phyloP scores from a whole-genome alignment of 2,329 filamentous ascomycete genomes.

The Curvularia eragrostidis region DNA sequence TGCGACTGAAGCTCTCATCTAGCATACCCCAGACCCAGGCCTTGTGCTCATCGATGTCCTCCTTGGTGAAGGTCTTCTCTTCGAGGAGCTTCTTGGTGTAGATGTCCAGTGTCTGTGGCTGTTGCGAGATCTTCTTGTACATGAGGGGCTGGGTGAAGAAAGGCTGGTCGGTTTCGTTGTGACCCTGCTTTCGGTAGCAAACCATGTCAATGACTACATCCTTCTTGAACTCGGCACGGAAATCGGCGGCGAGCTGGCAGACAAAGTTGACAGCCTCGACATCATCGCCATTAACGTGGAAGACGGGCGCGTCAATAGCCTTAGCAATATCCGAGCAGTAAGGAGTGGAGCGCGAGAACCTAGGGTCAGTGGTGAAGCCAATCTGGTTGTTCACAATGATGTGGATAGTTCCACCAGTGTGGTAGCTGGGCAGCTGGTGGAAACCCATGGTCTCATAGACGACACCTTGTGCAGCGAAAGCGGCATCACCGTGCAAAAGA shows the following conservation, averaged over 20 bases:
- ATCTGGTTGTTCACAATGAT: conserved; percentile 99
- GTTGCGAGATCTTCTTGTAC: conserved; percentile 95
- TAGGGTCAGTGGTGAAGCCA: conserved; percentile 97
- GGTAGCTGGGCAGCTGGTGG: conserved; percentile 93
- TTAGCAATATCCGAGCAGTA: conserved; percentile 99
- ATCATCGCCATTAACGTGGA: conserved; percentile 99
- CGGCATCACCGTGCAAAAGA: conserved; percentile 94
- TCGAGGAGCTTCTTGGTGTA: conserved; percentile 90
- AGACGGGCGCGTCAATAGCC: conserved; percentile 96
- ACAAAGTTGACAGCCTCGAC: conserved; percentile 98
- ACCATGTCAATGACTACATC: conserved; percentile 98
- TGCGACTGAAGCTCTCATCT: conserved; percentile 95
- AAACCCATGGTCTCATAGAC: conserved; percentile 99
- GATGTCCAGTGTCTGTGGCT: conserved; percentile 84
- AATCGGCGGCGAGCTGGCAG: conserved; percentile 95
- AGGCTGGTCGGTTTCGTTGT: conserved; percentile 99
- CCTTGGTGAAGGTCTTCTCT: conserved; percentile 94
- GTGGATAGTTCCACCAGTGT: conserved; percentile 96
- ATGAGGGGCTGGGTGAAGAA: conserved; percentile 99
- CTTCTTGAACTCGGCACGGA: conserved; percentile 98
- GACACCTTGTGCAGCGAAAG: conserved; percentile 93
- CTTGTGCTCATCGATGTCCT: conserved; percentile 98
- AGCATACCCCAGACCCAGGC: conserved; percentile 99
- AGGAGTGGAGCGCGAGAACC: conserved; percentile 94
- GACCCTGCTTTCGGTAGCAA: conserved; percentile 98